Percentiles rank a stretch among this genome's conserved stretches.
Conservation (phyloP, 768 basidiomycete species). For the Megacollybia marginata region DNA sequence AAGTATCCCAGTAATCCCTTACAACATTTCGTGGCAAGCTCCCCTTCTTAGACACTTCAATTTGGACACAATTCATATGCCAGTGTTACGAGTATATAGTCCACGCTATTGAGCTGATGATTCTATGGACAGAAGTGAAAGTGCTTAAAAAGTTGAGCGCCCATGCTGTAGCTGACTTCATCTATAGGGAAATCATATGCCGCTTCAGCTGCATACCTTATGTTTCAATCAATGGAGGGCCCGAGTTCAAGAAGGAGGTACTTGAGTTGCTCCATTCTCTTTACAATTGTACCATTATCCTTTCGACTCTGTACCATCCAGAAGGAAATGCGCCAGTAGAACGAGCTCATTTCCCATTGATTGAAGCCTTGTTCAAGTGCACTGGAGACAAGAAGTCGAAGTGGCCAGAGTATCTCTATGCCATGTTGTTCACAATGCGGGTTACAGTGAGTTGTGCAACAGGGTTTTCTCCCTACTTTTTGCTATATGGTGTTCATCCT, state of each 20-base stretch:
- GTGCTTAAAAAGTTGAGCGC: slow-evolving; percentile 7
- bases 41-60: no score
- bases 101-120: slow-evolving; percentile 14
- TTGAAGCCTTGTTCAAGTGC: no score
- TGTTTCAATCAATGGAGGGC: slow-evolving; percentile 19
- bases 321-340: slow-evolving; percentile 25
- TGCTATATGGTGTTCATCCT: slow-evolving; percentile 21
- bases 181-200: slow-evolving; percentile 22
- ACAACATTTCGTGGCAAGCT: no score
- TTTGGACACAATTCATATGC: no score
- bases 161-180: slow-evolving; percentile 15
- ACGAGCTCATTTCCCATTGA: slow-evolving; percentile 20
- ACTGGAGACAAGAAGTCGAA: no score
- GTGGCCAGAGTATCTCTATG: no score
- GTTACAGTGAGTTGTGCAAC: no score
- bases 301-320: slow-evolving; percentile 19
- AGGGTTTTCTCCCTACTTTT: no score
- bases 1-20: no score
- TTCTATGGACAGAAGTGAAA: slow-evolving; percentile 15
- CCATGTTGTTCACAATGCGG: no score
- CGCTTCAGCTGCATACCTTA: slow-evolving; percentile 13
- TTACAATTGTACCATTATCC: slow-evolving; percentile 18
- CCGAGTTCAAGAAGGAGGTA: slow-evolving; percentile 20
- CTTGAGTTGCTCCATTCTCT: slow-evolving; percentile 10
- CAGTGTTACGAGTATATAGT: slow-evolving; percentile 14